A percentile compares a stretch with the other conserved stretches of the same genome.
Conservation (phyloP, 106 monocot genomes). For the Agapanthus africanus region DNA sequence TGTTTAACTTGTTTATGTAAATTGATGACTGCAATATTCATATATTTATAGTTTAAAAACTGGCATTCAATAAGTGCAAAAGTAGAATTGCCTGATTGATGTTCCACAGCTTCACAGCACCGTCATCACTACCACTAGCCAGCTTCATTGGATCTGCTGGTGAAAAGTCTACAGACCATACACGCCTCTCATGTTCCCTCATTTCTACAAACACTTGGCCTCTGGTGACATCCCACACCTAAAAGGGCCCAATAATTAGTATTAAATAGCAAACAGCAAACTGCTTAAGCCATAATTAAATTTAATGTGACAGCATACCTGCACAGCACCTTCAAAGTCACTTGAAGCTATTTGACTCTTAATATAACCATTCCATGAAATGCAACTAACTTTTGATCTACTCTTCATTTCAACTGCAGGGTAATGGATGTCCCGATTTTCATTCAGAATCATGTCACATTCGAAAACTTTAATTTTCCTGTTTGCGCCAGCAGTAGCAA, state of each 20-base stretch:
- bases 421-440: conserved; percentile 73
- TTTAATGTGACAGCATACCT: conserved; percentile 35
- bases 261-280: background rate
- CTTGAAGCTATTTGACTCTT: conserved; percentile 90
- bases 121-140: conserved; percentile 83
- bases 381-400: conserved; percentile 58
- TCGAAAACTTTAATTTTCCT: conserved; percentile 83
- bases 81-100: conserved; percentile 92
- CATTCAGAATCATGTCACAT: conserved; percentile 62
- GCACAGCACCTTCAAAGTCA: conserved; percentile 87
- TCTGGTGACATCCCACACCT: conserved; percentile 87
- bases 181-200: conserved; percentile 77
- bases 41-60: conserved; percentile 35
- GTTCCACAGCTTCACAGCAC: conserved; percentile 83
- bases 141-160: conserved; percentile 64
- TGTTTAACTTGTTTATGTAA: conserved; percentile 1
- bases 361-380: conserved; percentile 82
- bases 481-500: conserved; percentile 82
- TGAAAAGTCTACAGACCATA: conserved; percentile 90
- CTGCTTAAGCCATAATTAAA: background rate
- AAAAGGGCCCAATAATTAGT: background rate
- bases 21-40: conserved; percentile 8
- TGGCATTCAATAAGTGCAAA: conserved; percentile 67
- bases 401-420: conserved; percentile 78
- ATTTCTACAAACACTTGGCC: conserved; percentile 53